Conservation (phyloP, 768 basidiomycete species). For the Boletus vermiculosoides region DNA sequence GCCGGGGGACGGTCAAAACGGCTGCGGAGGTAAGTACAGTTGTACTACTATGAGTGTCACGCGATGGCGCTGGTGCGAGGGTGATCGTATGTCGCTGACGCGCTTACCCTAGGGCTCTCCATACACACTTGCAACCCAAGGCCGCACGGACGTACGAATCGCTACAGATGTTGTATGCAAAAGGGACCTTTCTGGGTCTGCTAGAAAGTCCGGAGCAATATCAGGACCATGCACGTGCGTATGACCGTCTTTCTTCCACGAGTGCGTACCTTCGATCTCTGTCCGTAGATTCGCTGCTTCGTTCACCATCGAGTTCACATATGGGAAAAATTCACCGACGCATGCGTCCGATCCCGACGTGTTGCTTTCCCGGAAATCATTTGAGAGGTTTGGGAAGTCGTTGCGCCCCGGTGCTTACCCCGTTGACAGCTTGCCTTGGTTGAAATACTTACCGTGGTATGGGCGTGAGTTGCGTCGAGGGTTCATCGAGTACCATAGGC, state of each 20-base stretch:
- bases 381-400: slow-evolving; percentile 19
- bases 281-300: slow-evolving; percentile 17
- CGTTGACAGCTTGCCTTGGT: slow-evolving; percentile 34
- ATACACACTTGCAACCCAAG: slow-evolving; percentile 52
- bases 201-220: slow-evolving; percentile 12
- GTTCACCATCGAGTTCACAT: slow-evolving; percentile 16
- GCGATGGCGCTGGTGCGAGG: background rate
- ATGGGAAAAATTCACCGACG: slow-evolving; percentile 18
- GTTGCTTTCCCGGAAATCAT: slow-evolving; percentile 17
- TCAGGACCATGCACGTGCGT: slow-evolving; percentile 32
- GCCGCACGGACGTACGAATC: slow-evolving; percentile 44
- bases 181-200: slow-evolving; percentile 8
- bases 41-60: no score
- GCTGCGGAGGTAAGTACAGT: slow-evolving; percentile 44
- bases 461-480: slow-evolving; percentile 50
- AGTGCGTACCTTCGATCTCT: background rate
- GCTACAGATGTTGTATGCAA: slow-evolving; percentile 38
- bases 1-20: slow-evolving; percentile 53
- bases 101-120: slow-evolving; percentile 41
- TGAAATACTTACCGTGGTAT: slow-evolving; percentile 57
- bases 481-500: slow-evolving; percentile 45
- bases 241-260: slow-evolving; percentile 36
- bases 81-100: background rate
- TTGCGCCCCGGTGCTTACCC: slow-evolving; percentile 33
- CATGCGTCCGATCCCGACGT: slow-evolving; percentile 19